phyloP scores from a whole-genome alignment of 768 basidiomycete species.

The Chalciporus sphaerocephalus region DNA sequence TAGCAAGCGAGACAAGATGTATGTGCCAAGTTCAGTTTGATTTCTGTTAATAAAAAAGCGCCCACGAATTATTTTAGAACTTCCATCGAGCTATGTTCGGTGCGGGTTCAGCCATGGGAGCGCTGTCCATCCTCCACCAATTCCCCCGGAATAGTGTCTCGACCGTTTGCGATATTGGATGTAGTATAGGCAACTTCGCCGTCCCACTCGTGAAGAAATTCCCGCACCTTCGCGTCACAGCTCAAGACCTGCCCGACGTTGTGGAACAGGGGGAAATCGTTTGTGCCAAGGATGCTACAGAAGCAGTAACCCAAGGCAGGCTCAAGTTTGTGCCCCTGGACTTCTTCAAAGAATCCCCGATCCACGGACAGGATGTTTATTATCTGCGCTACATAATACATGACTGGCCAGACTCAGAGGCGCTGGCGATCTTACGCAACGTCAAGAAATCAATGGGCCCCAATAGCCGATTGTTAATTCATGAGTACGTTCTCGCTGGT shows the following conservation, averaged over 20 bases:
- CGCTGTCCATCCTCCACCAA: slow-evolving; percentile 22
- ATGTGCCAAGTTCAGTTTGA: slow-evolving; percentile 11
- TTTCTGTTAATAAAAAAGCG: neutral
- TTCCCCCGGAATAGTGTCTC: slow-evolving; percentile 23
- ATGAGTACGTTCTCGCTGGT: too few relatives aligned
- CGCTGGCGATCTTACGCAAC: slow-evolving; percentile 28
- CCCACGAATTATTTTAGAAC: slow-evolving; percentile 10
- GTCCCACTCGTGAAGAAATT: slow-evolving; percentile 21
- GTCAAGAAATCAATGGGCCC: slow-evolving; percentile 27
- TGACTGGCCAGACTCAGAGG: slow-evolving; percentile 36
- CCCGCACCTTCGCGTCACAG: slow-evolving; percentile 24
- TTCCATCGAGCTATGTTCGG: slow-evolving; percentile 26
- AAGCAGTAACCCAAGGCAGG: slow-evolving; percentile 13
- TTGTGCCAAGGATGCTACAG: slow-evolving; percentile 15
- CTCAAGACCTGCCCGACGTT: slow-evolving; percentile 30
- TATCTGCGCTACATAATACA: slow-evolving; percentile 31
- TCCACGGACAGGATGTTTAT: slow-evolving; percentile 20
- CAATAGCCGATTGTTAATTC: slow-evolving; percentile 31
- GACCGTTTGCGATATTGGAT: slow-evolving; percentile 28
- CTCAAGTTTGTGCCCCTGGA: slow-evolving; percentile 18
- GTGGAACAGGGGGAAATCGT: too few relatives aligned
- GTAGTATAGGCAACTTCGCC: slow-evolving; percentile 28
- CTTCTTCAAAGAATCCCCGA: slow-evolving; percentile 17
- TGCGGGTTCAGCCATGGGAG: slow-evolving; percentile 16
- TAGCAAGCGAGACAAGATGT: slow-evolving; percentile 9